These are phyloP conservation scores for Leccinum boreale DNA, from an alignment of 768 basidiomycete genomes.

Conservation along the genomic window DNA sequence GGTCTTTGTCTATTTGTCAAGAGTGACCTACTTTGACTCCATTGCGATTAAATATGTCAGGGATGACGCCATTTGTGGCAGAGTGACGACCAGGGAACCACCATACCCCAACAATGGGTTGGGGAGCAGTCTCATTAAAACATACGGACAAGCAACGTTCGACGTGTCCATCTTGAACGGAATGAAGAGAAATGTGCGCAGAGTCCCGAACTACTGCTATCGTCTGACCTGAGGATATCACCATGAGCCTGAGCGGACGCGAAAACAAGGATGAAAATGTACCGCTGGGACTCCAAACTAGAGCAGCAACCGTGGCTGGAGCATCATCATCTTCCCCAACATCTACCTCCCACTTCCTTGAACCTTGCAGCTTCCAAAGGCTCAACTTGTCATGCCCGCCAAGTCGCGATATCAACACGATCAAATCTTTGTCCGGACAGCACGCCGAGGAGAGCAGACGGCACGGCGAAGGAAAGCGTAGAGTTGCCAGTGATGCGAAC, in stretches of 20 bases:
- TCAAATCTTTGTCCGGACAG: slow-evolving; percentile 82
- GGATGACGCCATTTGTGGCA: slow-evolving; percentile 43
- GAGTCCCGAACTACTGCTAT: slow-evolving; percentile 73
- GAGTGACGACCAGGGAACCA: slow-evolving; percentile 61
- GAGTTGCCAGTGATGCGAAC: slow-evolving; percentile 52
- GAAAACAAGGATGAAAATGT: slow-evolving; percentile 15
- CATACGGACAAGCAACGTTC: slow-evolving; percentile 45
- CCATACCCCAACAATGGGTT: slow-evolving; percentile 55
- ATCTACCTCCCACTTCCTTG: slow-evolving; percentile 81
- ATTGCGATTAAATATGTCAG: slow-evolving; percentile 73
- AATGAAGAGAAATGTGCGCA: slow-evolving; percentile 65
- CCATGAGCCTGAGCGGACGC: slow-evolving; percentile 1
- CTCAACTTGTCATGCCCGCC: slow-evolving; percentile 68
- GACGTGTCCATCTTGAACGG: slow-evolving; percentile 70
- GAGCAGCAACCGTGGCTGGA: slow-evolving; percentile 47
- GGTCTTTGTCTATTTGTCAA: slow-evolving; percentile 1
- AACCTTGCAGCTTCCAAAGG: slow-evolving; percentile 78
- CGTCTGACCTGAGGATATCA: slow-evolving; percentile 48
- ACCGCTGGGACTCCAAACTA: slow-evolving; percentile 88
- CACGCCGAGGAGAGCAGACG: slow-evolving; percentile 64
- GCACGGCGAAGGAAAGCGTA: slow-evolving; percentile 54
- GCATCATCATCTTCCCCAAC: slow-evolving; percentile 47
- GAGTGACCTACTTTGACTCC: slow-evolving; percentile 52
- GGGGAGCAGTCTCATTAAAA: slow-evolving; percentile 9
- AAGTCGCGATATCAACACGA: slow-evolving; percentile 62